Conservation (phyloP, 495 filamentous ascomycete genomes). For the Schizothecium vesticola region DNA sequence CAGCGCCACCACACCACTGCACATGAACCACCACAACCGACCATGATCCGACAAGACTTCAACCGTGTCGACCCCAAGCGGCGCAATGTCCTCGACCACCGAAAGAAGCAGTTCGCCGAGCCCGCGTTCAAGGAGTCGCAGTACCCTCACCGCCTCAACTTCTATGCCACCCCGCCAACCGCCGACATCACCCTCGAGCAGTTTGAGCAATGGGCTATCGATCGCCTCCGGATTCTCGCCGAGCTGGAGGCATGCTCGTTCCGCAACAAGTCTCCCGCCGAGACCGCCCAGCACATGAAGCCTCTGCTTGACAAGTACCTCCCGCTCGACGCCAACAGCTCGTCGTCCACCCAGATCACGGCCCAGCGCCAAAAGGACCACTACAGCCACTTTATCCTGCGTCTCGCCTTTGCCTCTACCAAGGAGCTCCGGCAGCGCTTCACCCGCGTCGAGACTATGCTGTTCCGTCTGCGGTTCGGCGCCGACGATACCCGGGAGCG, state of each 20-base stretch:
- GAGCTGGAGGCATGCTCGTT: slow-evolving; percentile 96
- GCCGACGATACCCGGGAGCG: slow-evolving; percentile 64
- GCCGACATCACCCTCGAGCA: slow-evolving; percentile 94
- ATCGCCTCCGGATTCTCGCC: slow-evolving; percentile 82
- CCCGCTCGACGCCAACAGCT: slow-evolving; percentile 71
- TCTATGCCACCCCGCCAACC: slow-evolving; percentile 83
- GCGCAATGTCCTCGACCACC: slow-evolving; percentile 65
- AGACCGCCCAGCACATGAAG: slow-evolving; percentile 73
- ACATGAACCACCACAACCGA: slow-evolving; percentile 20
- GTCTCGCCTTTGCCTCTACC: slow-evolving; percentile 84
- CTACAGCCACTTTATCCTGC: slow-evolving; percentile 95
- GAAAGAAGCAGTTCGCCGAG: slow-evolving; percentile 79
- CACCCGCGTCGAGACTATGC: slow-evolving; percentile 74
- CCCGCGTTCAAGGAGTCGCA: slow-evolving; percentile 64
- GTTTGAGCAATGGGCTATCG: slow-evolving; percentile 99
- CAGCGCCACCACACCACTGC: slow-evolving; percentile 42
- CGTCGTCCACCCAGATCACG: slow-evolving; percentile 50
- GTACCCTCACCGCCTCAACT: slow-evolving; percentile 84
- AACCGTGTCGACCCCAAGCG: slow-evolving; percentile 77
- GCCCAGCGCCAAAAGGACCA: slow-evolving; percentile 91
- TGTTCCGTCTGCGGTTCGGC: slow-evolving; percentile 77
- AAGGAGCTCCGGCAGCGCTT: slow-evolving; percentile 92
- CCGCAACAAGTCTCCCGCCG: slow-evolving; percentile 74
- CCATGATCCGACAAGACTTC: slow-evolving; percentile 67
- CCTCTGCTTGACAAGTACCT: slow-evolving; percentile 81